A percentile compares a stretch with the other conserved stretches of the same genome.
Evolutionary conservation across 1,284 basidiomycete genomes (phyloP).

Genomic region (Melampsora larici-populina): DNA sequence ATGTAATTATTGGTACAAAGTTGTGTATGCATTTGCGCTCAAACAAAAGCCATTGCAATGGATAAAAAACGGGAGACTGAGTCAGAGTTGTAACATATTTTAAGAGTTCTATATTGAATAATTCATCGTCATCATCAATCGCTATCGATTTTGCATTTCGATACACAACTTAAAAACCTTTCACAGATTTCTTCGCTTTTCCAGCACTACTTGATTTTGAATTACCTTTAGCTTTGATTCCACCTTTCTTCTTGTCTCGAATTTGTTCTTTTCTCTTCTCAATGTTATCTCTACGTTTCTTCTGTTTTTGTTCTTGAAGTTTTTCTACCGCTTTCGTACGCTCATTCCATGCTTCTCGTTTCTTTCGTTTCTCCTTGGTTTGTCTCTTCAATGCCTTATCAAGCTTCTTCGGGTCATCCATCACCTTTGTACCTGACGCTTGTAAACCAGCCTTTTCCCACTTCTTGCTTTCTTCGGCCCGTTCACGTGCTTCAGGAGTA

Average conservation of each 20-base stretch:
- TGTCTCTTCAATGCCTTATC: conserved; percentile 25
- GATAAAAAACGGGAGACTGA: too few relatives aligned
- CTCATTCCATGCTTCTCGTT: conserved; percentile 34
- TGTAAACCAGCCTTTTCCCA: conserved; percentile 39
- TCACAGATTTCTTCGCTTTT: conserved; percentile 3
- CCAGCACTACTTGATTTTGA: background rate
- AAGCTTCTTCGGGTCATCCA: conserved; percentile 38
- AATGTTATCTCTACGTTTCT: conserved; percentile 38
- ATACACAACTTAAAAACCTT: background rate
- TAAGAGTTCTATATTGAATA: background rate
- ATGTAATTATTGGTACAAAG: too few relatives aligned
- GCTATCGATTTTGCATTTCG: background rate
- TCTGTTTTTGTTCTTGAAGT: conserved; percentile 30
- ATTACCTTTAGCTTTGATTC: conserved; percentile 39
- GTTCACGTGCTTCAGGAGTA: conserved; percentile 35
- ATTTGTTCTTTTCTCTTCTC: conserved; percentile 36
- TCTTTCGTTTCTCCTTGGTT: conserved; percentile 39
- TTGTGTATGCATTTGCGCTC: too few relatives aligned
- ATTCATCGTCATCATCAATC: background rate
- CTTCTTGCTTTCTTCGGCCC: conserved; percentile 37
- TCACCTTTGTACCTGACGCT: conserved; percentile 34
- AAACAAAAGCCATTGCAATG: too few relatives aligned
- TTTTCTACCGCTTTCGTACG: conserved; percentile 38
- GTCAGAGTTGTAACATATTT: background rate
- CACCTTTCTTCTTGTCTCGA: conserved; percentile 19